Evolutionary conservation across 2,329 filamentous ascomycete species (phyloP).

Genomic region (Hortaea sp.): DNA sequence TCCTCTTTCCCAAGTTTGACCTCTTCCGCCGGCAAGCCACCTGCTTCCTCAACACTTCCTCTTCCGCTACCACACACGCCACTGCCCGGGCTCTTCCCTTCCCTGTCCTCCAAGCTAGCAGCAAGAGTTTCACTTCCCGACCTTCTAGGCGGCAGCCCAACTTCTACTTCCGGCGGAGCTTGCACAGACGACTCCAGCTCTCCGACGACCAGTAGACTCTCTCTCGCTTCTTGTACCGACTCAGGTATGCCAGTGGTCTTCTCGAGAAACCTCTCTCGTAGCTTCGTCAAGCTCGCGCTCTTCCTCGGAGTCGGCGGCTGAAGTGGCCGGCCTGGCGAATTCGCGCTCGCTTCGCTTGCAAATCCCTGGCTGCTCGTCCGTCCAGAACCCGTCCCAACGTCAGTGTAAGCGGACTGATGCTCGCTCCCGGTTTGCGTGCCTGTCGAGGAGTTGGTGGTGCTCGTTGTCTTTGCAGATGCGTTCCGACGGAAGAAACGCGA

Average conservation of each 20-base stretch:
- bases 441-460: slow-evolving; percentile 9
- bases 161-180: not conserved
- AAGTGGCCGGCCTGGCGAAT: not conserved
- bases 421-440: slow-evolving; percentile 9
- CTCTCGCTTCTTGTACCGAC: slow-evolving; percentile 9
- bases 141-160: not conserved
- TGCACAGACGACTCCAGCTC: not conserved
- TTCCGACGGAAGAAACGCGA: slow-evolving; percentile 11
- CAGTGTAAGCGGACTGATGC: not conserved
- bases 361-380: too few species aligned
- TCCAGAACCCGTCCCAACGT: too few species aligned
- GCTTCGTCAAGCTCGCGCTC: slow-evolving; percentile 7
- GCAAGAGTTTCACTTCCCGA: slow-evolving; percentile 8
- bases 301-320: not conserved
- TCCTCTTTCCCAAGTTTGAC: not conserved
- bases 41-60: not conserved
- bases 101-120: not conserved
- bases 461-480: slow-evolving; percentile 11
- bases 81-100: not conserved
- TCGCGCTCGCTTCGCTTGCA: not conserved
- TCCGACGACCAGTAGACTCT: slow-evolving; percentile 5
- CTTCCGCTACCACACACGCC: not conserved
- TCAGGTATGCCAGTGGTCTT: slow-evolving; percentile 8
- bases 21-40: not conserved
- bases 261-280: slow-evolving; percentile 12